Evolutionary conservation across 116 monocot genomes (phyloP).

Genomic region (Iris pallida): DNA sequence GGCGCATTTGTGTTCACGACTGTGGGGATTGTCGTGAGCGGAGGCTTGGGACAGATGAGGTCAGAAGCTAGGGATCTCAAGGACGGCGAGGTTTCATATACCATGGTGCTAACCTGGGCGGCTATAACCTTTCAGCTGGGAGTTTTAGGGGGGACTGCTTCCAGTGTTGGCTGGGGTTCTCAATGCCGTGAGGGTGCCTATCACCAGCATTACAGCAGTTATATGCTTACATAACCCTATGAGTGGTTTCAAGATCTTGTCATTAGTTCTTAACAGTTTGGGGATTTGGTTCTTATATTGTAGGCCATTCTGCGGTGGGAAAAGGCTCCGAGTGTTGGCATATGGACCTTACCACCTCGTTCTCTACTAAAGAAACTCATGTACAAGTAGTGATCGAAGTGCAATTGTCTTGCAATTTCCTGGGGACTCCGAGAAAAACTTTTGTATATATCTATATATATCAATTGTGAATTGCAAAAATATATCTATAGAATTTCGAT

Average conservation of each 20-base stretch:
- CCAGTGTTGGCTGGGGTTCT: slow-evolving; percentile 80
- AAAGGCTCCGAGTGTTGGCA: slow-evolving; percentile 2
- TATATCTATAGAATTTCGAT: too few relatives aligned
- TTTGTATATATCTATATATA: too few relatives aligned
- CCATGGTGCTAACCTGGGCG: slow-evolving; percentile 68
- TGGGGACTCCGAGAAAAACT: too few relatives aligned
- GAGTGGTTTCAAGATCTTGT: slow-evolving; percentile 86
- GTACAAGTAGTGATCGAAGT: too few relatives aligned
- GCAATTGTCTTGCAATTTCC: too few relatives aligned
- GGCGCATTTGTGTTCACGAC: slow-evolving; percentile 73
- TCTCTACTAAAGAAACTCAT: too few relatives aligned
- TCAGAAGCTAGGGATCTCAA: slow-evolving; percentile 46
- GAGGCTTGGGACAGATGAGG: slow-evolving; percentile 52
- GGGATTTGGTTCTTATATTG: slow-evolving; percentile 73
- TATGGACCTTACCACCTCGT: too few relatives aligned
- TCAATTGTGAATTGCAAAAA: too few relatives aligned
- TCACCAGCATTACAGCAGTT: slow-evolving; percentile 67
- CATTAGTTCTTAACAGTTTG: slow-evolving; percentile 72
- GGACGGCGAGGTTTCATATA: slow-evolving; percentile 45
- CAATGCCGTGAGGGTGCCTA: slow-evolving; percentile 75
- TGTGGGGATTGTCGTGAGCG: slow-evolving; percentile 45
- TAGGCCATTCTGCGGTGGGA: slow-evolving; percentile 32
- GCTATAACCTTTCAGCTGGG: slow-evolving; percentile 81
- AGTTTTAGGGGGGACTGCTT: slow-evolving; percentile 58
- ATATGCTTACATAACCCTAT: slow-evolving; percentile 74